These are phyloP conservation scores for Chlorencoelia australis DNA, from an alignment of 2,329 filamentous ascomycete species.

Conservation along the genomic window DNA sequence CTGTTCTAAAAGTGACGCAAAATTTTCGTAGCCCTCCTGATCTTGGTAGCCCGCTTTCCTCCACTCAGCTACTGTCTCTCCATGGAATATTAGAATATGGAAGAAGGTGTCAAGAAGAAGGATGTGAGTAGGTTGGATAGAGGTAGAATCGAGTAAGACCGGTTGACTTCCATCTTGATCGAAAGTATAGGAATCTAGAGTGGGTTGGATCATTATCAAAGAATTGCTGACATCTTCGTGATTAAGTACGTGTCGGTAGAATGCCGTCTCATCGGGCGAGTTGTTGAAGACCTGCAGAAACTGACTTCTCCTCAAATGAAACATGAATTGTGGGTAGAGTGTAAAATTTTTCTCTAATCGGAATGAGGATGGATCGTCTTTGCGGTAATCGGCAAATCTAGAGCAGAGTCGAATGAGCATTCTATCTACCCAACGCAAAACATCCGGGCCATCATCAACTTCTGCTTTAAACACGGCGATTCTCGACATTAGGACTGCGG, in stretches of 20 bases:
- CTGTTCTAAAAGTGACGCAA: slow-evolving; percentile 75
- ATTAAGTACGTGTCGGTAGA: slow-evolving; percentile 93
- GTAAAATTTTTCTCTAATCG: slow-evolving; percentile 98
- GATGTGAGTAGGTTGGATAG: slow-evolving; percentile 89
- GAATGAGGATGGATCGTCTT: slow-evolving; percentile 97
- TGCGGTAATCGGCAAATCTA: slow-evolving; percentile 93
- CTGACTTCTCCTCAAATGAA: slow-evolving; percentile 91
- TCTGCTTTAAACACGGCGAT: slow-evolving; percentile 99
- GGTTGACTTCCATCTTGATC: slow-evolving; percentile 88
- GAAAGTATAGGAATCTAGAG: slow-evolving; percentile 92
- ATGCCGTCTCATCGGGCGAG: slow-evolving; percentile 97
- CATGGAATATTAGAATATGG: slow-evolving; percentile 98
- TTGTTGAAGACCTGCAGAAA: slow-evolving; percentile 99
- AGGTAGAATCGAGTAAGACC: slow-evolving; percentile 91
- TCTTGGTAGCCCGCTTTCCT: slow-evolving; percentile 96
- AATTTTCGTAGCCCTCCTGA: slow-evolving; percentile 97
- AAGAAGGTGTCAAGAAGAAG: slow-evolving; percentile 97
- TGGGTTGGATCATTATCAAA: slow-evolving; percentile 97
- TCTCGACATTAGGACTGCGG: slow-evolving; percentile 95
- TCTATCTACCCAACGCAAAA: slow-evolving; percentile 93
- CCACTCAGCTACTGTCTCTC: slow-evolving; percentile 96
- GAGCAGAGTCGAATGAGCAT: slow-evolving; percentile 98
- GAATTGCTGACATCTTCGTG: slow-evolving; percentile 97
- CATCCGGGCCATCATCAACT: slow-evolving; percentile 96
- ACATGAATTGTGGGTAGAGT: slow-evolving; percentile 98